A percentile compares a stretch with the other conserved stretches of the same genome.
These are phyloP conservation scores for Naganishia cerealis DNA, from an alignment of 1,284 basidiomycete species.

Conservation along the genomic window DNA sequence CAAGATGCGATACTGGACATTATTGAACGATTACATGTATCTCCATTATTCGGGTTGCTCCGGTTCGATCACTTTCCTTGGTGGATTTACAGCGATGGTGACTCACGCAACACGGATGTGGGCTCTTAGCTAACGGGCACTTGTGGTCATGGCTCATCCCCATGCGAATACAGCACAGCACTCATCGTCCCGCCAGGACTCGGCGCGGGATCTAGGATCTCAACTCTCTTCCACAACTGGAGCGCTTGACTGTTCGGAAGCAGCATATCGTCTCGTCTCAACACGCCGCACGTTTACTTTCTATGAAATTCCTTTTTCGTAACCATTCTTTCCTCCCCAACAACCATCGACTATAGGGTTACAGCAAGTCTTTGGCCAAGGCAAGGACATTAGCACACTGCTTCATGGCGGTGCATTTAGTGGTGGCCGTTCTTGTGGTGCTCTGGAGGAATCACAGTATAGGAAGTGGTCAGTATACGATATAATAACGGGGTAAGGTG, in stretches of 20 bases:
- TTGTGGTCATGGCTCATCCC: no score
- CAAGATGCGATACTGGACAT: no score
- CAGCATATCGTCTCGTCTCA: no score
- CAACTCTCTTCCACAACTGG: no score
- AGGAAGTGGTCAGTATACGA: not conserved
- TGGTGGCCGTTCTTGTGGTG: conserved; percentile 85
- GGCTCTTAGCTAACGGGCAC: no score
- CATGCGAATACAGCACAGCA: no score
- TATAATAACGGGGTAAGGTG: not conserved
- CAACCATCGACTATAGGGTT: conserved; percentile 7
- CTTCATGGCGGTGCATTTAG: conserved; percentile 50
- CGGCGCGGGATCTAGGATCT: no score
- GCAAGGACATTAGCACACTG: not conserved
- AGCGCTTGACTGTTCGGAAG: no score
- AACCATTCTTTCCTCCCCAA: not conserved
- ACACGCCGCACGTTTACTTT: not conserved
- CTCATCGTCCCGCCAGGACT: no score
- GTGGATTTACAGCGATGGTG: not conserved
- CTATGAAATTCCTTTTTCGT: conserved; percentile 8
- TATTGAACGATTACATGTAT: no score
- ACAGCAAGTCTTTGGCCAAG: not conserved
- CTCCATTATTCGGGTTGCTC: conserved; percentile 2
- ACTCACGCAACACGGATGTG: no score
- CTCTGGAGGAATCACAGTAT: conserved; percentile 56
- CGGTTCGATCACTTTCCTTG: conserved; percentile 6